Percentiles rank a stretch among this genome's conserved stretches.
phyloP scores from a whole-genome alignment of 2,329 filamentous ascomycete genomes.

The Malbranchea cinnamomea region DNA sequence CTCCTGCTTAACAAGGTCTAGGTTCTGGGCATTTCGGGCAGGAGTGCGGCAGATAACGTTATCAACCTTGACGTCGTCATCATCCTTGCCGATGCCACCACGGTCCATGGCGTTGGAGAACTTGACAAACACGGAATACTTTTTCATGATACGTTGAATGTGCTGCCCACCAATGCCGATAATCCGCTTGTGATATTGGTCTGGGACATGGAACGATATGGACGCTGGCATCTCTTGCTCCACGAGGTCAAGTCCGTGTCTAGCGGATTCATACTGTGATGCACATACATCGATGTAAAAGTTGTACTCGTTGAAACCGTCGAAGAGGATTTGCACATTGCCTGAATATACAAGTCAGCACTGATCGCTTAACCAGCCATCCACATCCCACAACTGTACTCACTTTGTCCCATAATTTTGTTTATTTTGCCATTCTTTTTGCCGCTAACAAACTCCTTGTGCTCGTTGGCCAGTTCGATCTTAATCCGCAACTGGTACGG shows the following conservation, averaged over 20 bases:
- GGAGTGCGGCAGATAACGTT: conserved; percentile 98
- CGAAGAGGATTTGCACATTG: conserved; percentile 97
- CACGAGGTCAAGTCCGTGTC: conserved; percentile 78
- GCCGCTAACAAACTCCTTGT: conserved; percentile 97
- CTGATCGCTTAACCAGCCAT: background rate
- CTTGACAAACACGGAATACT: conserved; percentile 98
- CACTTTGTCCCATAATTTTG: conserved; percentile 98
- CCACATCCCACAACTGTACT: too few species aligned
- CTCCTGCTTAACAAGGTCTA: conserved; percentile 95
- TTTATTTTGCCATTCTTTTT: conserved; percentile 99
- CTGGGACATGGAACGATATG: conserved; percentile 96
- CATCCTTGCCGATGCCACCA: conserved; percentile 81
- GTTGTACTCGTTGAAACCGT: conserved; percentile 99
- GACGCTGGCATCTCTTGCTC: conserved; percentile 99
- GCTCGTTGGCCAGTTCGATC: conserved; percentile 96
- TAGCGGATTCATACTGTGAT: conserved; percentile 82
- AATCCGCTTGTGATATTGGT: conserved; percentile 98
- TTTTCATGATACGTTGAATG: conserved; percentile 99
- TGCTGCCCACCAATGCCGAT: conserved; percentile 97
- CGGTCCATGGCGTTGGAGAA: conserved; percentile 99
- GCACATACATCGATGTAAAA: conserved; percentile 98
- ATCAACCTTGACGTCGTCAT: conserved; percentile 96
- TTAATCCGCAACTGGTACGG: conserved; percentile 93
- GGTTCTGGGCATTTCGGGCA: conserved; percentile 87
- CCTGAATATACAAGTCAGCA: conserved; percentile 29